Conservation (phyloP, 768 basidiomycete species). For the Leccinum truebloodii region DNA sequence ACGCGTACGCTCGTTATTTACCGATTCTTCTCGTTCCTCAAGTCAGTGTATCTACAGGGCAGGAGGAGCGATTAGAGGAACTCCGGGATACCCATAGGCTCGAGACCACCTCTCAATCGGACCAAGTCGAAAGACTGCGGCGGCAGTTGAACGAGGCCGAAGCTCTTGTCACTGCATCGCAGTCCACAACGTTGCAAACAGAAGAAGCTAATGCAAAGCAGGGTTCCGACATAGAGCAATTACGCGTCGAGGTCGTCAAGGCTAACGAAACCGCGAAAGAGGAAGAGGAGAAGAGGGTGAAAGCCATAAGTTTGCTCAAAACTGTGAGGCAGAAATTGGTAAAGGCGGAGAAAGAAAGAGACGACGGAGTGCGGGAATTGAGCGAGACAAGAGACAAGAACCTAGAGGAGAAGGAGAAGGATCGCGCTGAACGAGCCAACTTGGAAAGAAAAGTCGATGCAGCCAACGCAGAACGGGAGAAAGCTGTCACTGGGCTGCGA, state of each 20-base stretch:
- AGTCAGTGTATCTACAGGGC: constrained; percentile 48
- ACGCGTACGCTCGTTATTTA: constrained; percentile 51
- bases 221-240: constrained; percentile 53
- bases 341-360: constrained; percentile 92
- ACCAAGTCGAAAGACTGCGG: constrained; percentile 70
- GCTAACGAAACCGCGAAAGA: constrained; percentile 72
- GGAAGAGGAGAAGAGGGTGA: constrained; percentile 96
- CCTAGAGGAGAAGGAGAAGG: constrained; percentile 46
- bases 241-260: constrained; percentile 65
- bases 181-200: constrained; percentile 45
- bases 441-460: constrained; percentile 66
- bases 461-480: constrained; percentile 62
- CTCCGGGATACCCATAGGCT: constrained; percentile 80
- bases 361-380: constrained; percentile 69
- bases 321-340: constrained; percentile 97
- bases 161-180: constrained; percentile 61
- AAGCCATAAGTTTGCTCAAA: constrained; percentile 90
- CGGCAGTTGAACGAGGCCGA: constrained; percentile 72
- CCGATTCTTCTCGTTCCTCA: background rate
- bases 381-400: constrained; percentile 52
- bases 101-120: constrained; percentile 76
- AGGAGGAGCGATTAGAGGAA: constrained; percentile 83
- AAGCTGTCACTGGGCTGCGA: constrained; percentile 56
- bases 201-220: constrained; percentile 53
- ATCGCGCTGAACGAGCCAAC: constrained; percentile 47